phyloP scores from a whole-genome alignment of 257 asterid species.

The Paraleonurus japonicus region DNA sequence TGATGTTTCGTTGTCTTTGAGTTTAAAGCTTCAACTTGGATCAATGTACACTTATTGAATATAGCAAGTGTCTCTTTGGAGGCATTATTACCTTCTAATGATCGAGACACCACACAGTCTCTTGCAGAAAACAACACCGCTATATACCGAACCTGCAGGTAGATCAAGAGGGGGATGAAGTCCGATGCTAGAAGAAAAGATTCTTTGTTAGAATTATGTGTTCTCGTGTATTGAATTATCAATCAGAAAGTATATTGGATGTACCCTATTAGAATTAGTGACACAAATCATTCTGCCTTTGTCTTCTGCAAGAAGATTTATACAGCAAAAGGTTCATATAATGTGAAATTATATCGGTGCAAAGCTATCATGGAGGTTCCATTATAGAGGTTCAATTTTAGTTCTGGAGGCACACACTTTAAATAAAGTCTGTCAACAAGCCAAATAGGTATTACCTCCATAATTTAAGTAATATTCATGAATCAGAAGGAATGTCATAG shows the following conservation, averaged over 20 bases:
- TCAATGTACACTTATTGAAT: neutral
- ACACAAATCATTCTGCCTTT: neutral
- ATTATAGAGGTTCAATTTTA: neutral
- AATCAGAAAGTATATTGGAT: neutral
- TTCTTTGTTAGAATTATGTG: neutral
- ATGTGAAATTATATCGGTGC: neutral
- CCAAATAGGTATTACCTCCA: neutral
- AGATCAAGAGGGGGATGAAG: constrained; percentile 8
- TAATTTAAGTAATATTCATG: neutral
- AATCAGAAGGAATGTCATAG: neutral
- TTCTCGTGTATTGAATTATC: neutral
- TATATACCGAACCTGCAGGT: constrained; percentile 71
- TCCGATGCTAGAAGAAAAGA: neutral
- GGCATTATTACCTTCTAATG: constrained; percentile 70
- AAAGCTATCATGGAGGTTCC: no score
- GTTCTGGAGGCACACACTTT: no score
- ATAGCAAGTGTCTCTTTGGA: neutral
- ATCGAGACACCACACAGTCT: constrained; percentile 89
- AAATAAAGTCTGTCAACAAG: neutral
- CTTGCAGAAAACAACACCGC: constrained; percentile 80
- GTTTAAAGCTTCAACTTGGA: neutral
- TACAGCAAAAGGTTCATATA: neutral
- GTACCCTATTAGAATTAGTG: neutral
- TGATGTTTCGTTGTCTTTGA: neutral
- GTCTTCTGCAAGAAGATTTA: neutral